Evolutionary conservation across 805 yeast genomes (phyloP).

Genomic region (Metschnikowia proteae): DNA sequence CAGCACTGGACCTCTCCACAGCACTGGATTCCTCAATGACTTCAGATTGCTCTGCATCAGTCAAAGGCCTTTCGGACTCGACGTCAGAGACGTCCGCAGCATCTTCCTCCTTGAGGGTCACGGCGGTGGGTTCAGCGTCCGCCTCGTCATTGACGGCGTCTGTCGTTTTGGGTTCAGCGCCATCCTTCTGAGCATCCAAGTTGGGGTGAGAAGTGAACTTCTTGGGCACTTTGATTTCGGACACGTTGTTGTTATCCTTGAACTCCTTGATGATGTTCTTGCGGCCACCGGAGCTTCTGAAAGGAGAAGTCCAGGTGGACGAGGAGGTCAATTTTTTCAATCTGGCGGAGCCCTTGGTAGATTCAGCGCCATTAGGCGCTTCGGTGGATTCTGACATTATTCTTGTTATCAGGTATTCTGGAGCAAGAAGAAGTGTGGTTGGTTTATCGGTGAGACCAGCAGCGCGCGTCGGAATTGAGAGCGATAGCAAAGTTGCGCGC

Average conservation of each 20-base stretch:
- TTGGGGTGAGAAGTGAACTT: conserved; percentile 40
- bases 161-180: conserved; percentile 4
- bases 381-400: conserved; percentile 13
- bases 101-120: not conserved
- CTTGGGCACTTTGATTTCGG: conserved; percentile 35
- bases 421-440: not conserved
- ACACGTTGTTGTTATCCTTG: conserved; percentile 31
- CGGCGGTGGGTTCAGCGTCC: conserved; percentile 1
- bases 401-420: not conserved
- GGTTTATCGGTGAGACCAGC: not conserved
- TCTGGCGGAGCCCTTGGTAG: conserved; percentile 13
- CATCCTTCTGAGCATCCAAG: conserved; percentile 24
- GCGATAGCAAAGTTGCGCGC: conserved; percentile 2
- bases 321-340: conserved; percentile 23
- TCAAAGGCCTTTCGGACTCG: conserved; percentile 13
- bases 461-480: not conserved
- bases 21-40: not conserved
- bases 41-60: conserved; percentile 7
- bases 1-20: not conserved
- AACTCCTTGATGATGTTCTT: conserved; percentile 36
- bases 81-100: not conserved
- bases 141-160: conserved; percentile 1
- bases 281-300: conserved; percentile 25
- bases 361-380: conserved; percentile 8
- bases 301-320: conserved; percentile 42